Evolutionary conservation across 2,329 filamentous ascomycete species (phyloP), one percentile per base, ranked within the genome.

Genomic region (Penicillium sp.): DNA sequence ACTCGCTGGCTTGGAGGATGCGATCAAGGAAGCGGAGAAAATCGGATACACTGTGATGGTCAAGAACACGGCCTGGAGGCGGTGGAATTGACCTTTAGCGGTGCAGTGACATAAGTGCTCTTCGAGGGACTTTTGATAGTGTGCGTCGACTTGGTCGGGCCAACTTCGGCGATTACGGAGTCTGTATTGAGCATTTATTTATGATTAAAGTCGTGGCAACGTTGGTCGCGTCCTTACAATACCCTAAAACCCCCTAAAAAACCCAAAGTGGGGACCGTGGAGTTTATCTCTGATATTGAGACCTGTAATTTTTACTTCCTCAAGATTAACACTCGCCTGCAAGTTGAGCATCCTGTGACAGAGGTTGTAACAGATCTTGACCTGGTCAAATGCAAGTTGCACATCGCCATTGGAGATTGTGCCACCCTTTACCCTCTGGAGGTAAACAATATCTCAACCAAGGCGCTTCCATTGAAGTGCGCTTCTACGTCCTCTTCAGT

Each of bases 281-380:
- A 49, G 18, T 49, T 49, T 2, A 18, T 49, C 20, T 29, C 40
- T 9, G 46, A 29, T 5, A 29, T 26, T 18, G 33, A 49, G 20
- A 29, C 25, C 2, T 61, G 69, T 1, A 35, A 18, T 1, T 79
- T 75, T 44, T 80, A 73, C 57, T 80, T 81, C 51, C 67, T 81
- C 1, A 78, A 81, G 55, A 72, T 80, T 33, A 81, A 81, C 43
- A 75, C 78, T 0, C 67, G 78, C 7, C 61, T 81, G 1, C 79
- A 81, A 52, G 78, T 81, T 12, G 79, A 81, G 55, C 77, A 80
- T 57, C 69, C 73, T 15, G 71, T 77, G 22, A 77, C 76, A 0
- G 76, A 77, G 53, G 61, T 66, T 23, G 66, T 69, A 1, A 69
- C 65, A 0, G 70, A 70, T 4, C 29, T 77, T 7, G 77, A 79